phyloP scores from a whole-genome alignment of 345 rosid species.

The Alliaria petiolata region DNA sequence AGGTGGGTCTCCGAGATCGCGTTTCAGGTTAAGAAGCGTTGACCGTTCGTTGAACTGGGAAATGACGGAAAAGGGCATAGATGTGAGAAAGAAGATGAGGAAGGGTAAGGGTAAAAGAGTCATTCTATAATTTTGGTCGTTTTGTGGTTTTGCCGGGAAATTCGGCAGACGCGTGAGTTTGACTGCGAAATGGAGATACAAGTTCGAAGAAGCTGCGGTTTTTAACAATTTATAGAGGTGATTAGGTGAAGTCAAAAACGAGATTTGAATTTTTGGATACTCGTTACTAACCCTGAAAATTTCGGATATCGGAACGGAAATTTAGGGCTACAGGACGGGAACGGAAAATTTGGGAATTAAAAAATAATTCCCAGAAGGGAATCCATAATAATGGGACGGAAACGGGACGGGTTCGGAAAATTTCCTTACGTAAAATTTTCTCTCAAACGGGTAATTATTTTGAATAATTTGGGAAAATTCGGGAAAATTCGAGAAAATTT shows the following conservation, averaged over 20 bases:
- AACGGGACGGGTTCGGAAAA: too few relatives aligned
- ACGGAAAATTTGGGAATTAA: too few relatives aligned
- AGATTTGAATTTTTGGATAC: background rate
- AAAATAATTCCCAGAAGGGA: too few relatives aligned
- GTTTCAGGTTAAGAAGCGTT: conserved; percentile 53
- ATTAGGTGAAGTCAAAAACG: background rate
- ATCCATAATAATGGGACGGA: too few relatives aligned
- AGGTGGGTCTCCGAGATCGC: conserved; percentile 53
- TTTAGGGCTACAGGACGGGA: too few relatives aligned
- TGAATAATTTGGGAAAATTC: too few relatives aligned
- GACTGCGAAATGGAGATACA: background rate
- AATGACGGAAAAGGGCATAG: conserved; percentile 39
- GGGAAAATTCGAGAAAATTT: too few relatives aligned
- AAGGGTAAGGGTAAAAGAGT: conserved; percentile 11
- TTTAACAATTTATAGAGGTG: background rate
- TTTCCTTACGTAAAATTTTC: too few relatives aligned
- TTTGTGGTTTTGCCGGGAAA: conserved; percentile 27
- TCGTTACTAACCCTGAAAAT: too few relatives aligned
- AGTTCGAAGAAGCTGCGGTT: background rate
- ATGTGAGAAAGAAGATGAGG: conserved; percentile 29
- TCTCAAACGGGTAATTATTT: too few relatives aligned
- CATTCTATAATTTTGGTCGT: conserved; percentile 27
- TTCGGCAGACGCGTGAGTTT: conserved; percentile 1
- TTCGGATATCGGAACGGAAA: too few relatives aligned
- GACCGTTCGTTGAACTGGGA: conserved; percentile 48